A percentile compares a stretch with the other conserved stretches of the same genome.
These are phyloP conservation scores for Yamagishiella unicocca DNA, from an alignment of 139 green algal genomes.

Conservation along the genomic window DNA sequence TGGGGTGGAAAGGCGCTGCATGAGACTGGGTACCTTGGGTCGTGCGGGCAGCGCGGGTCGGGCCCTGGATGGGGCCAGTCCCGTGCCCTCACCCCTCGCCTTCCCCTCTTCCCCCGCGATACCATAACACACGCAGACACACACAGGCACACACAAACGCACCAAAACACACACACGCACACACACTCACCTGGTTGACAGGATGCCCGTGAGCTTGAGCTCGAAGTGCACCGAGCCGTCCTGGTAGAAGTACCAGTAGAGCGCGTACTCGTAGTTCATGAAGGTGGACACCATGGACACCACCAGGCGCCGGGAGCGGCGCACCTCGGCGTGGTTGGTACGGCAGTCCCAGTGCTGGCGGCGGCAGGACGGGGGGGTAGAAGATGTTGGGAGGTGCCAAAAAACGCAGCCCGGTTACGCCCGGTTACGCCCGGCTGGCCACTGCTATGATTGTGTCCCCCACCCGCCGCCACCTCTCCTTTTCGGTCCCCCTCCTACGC, in stretches of 20 bases:
- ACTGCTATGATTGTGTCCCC: too few species aligned
- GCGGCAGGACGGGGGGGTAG: neutral
- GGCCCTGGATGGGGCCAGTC: too few species aligned
- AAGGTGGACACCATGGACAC: slow-evolving; percentile 84
- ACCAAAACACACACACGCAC: neutral
- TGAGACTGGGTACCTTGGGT: too few species aligned
- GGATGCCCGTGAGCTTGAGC: slow-evolving; percentile 91
- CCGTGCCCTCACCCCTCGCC: too few species aligned
- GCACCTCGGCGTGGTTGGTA: slow-evolving; percentile 41
- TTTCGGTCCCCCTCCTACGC: neutral
- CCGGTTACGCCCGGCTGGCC: too few species aligned
- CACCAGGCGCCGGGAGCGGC: slow-evolving; percentile 80
- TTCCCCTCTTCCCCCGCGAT: too few species aligned
- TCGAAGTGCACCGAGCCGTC: slow-evolving; percentile 88
- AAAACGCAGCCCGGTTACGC: too few species aligned
- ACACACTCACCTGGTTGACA: slow-evolving; percentile 64
- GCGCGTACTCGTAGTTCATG: slow-evolving; percentile 88
- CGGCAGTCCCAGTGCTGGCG: slow-evolving; percentile 45
- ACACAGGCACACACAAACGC: too few species aligned
- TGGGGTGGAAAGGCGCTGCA: too few species aligned
- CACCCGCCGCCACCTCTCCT: too few species aligned
- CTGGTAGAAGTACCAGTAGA: slow-evolving; percentile 83
- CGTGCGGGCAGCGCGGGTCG: too few species aligned
- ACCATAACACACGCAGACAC: too few species aligned
- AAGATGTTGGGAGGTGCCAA: neutral